Evolutionary conservation across 106 monocot species (phyloP).

Genomic region (Xerophyta viscosa): DNA sequence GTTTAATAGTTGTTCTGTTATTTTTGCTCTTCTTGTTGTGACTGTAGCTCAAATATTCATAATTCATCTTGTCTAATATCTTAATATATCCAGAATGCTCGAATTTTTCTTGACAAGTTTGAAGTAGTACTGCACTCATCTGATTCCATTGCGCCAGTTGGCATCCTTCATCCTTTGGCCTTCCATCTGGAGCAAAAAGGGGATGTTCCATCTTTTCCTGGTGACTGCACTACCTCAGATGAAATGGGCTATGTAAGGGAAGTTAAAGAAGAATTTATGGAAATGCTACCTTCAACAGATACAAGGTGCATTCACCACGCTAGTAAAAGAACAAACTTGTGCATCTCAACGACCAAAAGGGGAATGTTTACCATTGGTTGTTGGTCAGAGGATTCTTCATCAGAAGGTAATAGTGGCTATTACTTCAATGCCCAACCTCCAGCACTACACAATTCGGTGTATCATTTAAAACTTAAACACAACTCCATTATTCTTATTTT

Average conservation of each 20-base stretch:
- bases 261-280: slow-evolving; percentile 37
- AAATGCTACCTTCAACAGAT: slow-evolving; percentile 14
- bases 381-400: slow-evolving; percentile 53
- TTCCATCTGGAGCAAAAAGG: slow-evolving; percentile 67
- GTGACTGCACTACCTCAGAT: slow-evolving; percentile 9
- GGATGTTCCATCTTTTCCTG: slow-evolving; percentile 6
- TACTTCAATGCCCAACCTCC: no score
- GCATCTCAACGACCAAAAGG: slow-evolving; percentile 47
- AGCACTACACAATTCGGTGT: no score
- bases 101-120: slow-evolving; percentile 79
- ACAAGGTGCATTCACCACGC: slow-evolving; percentile 3
- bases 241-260: slow-evolving; percentile 21
- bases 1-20: no score
- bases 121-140: slow-evolving; percentile 69
- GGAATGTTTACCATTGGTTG: slow-evolving; percentile 59
- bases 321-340: slow-evolving; percentile 20
- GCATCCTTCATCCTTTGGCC: slow-evolving; percentile 73
- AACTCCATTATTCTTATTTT: no score
- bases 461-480: no score
- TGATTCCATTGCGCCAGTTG: slow-evolving; percentile 90
- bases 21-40: no score
- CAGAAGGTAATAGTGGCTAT: no score
- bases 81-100: slow-evolving; percentile 57
- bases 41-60: no score
- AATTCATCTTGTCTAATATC: no score